A percentile compares a stretch with the other conserved stretches of the same genome.
These are phyloP conservation scores for Hemileccinum rubropunctum DNA, from an alignment of 768 basidiomycete species.

Conservation along the genomic window DNA sequence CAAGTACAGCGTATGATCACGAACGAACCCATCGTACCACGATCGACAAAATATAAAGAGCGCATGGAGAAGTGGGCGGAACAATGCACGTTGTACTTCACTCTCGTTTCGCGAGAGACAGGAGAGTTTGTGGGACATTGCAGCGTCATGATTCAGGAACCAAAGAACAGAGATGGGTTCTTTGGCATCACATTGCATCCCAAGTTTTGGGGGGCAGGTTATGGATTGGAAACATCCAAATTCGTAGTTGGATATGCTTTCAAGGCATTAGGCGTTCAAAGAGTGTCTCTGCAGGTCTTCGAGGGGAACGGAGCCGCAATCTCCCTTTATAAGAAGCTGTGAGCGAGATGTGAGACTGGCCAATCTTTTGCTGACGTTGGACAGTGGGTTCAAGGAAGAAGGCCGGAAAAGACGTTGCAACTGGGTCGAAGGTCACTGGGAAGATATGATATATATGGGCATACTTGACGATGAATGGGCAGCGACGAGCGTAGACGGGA, in stretches of 20 bases:
- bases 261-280: constrained; percentile 22
- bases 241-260: constrained; percentile 24
- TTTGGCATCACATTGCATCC: constrained; percentile 26
- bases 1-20: constrained; percentile 17
- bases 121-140: constrained; percentile 20
- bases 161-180: constrained; percentile 27
- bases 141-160: constrained; percentile 11
- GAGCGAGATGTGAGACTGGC: background rate
- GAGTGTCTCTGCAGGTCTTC: constrained; percentile 21
- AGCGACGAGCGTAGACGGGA: background rate
- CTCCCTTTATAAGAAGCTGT: constrained; percentile 28
- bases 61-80: constrained; percentile 11
- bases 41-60: constrained; percentile 12
- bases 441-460: constrained; percentile 31
- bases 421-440: constrained; percentile 32
- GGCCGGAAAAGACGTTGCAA: constrained; percentile 28
- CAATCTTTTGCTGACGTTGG: background rate
- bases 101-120: constrained; percentile 21
- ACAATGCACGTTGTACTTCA: constrained; percentile 15
- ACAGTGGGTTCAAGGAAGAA: constrained; percentile 34
- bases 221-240: constrained; percentile 16
- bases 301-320: constrained; percentile 18
- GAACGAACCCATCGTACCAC: constrained; percentile 21
- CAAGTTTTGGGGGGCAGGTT: constrained; percentile 26
- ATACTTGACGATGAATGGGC: constrained; percentile 34